Percentiles rank a stretch among this genome's conserved stretches.
Evolutionary conservation across 2,329 filamentous ascomycete genomes (phyloP).

Genomic region (Arachnopeziza araneosa): DNA sequence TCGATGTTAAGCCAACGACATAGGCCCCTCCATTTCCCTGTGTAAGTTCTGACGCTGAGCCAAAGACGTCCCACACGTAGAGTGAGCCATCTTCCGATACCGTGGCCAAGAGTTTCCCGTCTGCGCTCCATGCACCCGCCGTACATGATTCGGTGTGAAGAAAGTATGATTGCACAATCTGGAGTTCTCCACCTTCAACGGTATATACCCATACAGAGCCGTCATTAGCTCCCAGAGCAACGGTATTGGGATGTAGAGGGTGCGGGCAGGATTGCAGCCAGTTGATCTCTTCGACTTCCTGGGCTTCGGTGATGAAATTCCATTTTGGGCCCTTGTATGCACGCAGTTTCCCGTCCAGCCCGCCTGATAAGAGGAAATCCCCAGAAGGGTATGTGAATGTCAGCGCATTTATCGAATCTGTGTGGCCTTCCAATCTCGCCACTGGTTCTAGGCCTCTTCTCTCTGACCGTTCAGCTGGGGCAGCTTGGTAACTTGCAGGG

Average conservation of each 20-base stretch:
- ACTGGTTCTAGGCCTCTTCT: constrained; percentile 58
- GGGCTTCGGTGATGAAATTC: constrained; percentile 68
- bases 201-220: constrained; percentile 95
- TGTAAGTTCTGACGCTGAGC: constrained; percentile 46
- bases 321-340: constrained; percentile 53
- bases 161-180: constrained; percentile 88
- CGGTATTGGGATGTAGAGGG: constrained; percentile 64
- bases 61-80: constrained; percentile 72
- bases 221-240: constrained; percentile 84
- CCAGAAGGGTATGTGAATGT: constrained; percentile 78
- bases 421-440: constrained; percentile 80
- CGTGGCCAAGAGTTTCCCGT: constrained; percentile 80
- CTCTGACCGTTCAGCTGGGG: constrained; percentile 54
- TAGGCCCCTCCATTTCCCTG: constrained; percentile 52
- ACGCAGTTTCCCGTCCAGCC: constrained; percentile 77
- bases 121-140: constrained; percentile 83
- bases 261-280: constrained; percentile 78
- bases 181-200: constrained; percentile 65
- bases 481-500: constrained; percentile 68
- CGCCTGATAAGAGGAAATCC: constrained; percentile 79
- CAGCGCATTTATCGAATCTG: constrained; percentile 83
- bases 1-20: constrained; percentile 69
- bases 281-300: constrained; percentile 93
- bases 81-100: constrained; percentile 84
- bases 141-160: constrained; percentile 82